Evolutionary conservation across 768 basidiomycete genomes (phyloP), one percentile per base, ranked within the genome.

Genomic region (Amanita exitialis): DNA sequence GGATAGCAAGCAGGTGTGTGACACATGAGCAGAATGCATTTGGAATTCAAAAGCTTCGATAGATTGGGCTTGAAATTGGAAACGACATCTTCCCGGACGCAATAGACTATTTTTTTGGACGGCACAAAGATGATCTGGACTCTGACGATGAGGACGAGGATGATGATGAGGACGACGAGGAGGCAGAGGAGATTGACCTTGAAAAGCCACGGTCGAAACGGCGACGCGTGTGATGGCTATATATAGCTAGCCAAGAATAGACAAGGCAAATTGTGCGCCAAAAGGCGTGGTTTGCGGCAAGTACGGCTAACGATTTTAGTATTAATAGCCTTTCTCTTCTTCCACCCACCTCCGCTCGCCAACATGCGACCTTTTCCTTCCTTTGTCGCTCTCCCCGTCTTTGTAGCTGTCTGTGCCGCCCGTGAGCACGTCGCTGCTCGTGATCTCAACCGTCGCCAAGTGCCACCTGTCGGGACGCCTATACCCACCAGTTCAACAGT

Each of bases 161-260:
- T 6, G 77, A 78, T 6, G 82, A 84, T 10, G 82, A 83, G 6
- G 84, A 87, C 3, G 83, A 85, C 28, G 86, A 88, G 21, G 83
- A 88, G 20, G 87, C 78, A 41, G 87, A 83, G 39, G 90, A 91
- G 64, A 92, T 92, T 67, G 90, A 92, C 67, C 69, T 92, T 52
- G 90, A 92, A 65, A 85, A 87, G 66, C 90, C 89, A 38, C 75
- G 79, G 55, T 61, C 79, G 49, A 90, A 90, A 69, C 88, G 83
- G 69, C 79, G 76, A 68, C 79, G 78, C 61, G 74, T 78, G 47
- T 83, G 72, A 65, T 61, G 44, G 48, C 45, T 46, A 43, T 44
- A 30, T 34, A 39, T 35, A 55, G 9, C 1, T 5, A 0, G 15
- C 4, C 23, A n/a, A 42, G 16, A 42, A 43, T 50, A 50, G 39